Evolutionary conservation across 2,329 filamentous ascomycete species (phyloP), one percentile per base, ranked within the genome.

Genomic region (Colletotrichum cereale): DNA sequence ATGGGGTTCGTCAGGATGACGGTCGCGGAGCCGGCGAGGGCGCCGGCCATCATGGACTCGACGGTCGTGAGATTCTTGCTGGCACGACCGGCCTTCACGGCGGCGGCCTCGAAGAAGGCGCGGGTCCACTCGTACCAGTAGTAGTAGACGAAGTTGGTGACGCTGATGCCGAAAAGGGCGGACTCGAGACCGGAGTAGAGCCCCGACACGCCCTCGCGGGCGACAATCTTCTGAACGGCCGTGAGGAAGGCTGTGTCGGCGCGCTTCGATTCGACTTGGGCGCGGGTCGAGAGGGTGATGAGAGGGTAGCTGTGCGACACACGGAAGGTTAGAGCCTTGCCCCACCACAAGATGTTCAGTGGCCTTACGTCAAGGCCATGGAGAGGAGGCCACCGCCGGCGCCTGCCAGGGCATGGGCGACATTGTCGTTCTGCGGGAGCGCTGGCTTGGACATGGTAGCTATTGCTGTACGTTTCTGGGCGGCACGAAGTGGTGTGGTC

Each of bases 41-140:
- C 96, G 75, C 96, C 96, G 3, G 96, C 96, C 71, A 97, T 91
- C 92, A 99, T 99, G 75, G 92, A 93, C 86, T 99, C 96, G 76
- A 96, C 82, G 0, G 96, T 97, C 24, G 94, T 96, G 80, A 99
- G 91, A 81, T 95, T 95, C 83, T 90, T 92, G 73, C 89, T 91
- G 68, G 91, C 88, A 74, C 94, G 91, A 42, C 93, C 93, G 66
- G 93, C 86, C 77, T 90, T 91, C 69, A 87, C 81, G 56, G 95
- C 94, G 12, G 94, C 93, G 74, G 88, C 87, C 81, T 94, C 94
- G 84, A 98, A 98, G 80, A 92, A 92, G 62, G 92, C 88, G 71
- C 95, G 91, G 74, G 95, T 96, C 93, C 94, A 99, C 85, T 99
- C 96, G 84, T 98, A 99, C 96, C 94, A 99, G 87, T 98, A 99